Evolutionary conservation across 75 land plant genomes (phyloP), one percentile per base, ranked within the genome.

Genomic region (Picea glauca): DNA sequence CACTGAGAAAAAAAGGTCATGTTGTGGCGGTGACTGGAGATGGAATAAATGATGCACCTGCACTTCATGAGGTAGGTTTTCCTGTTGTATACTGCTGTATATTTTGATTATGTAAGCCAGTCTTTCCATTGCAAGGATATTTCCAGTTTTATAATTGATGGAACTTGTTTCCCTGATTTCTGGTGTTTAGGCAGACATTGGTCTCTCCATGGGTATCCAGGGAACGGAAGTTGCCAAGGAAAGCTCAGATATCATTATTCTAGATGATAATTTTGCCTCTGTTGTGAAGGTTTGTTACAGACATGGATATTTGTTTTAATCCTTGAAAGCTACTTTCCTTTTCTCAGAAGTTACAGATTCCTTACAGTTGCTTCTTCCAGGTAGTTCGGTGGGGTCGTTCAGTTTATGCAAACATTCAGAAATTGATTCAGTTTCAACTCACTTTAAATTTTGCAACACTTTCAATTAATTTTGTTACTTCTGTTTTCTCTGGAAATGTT

Each of bases 191-290:
- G 99, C 99, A 77, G 98, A 97, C 62, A 97, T 97, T 58, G 99
- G 99, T 58, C 93, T 97, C 60, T 79, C 99, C 11, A 97, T 94
- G 99, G 99, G 99, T 46, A 96, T 96, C 64, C 93, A 92, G 78
- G 99, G 99, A 62, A 96, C 99, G 40, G 99, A 96, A 83, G 99
- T 96, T 80, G 99, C 99, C 15, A 96, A 96, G 86, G 99, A 96
- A 87, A 94, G 93, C 72, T 89, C 99, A 35, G 99, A 96, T 79
- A 94, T 96, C 14, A 90, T 96, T 65, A 96, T 96, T 58, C 78
- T 96, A 79, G 99, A 97, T 85, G 99, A 97, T 67, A 94, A 97
- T 81, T 95, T 97, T 90, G 88, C 96, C n/a, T 91, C 99, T 32
- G 98, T 97, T 78, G 99, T 97, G 21, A 97, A 96, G 95, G 99